Evolutionary conservation across 768 basidiomycete species (phyloP).

Genomic region (Daedalea quercina): DNA sequence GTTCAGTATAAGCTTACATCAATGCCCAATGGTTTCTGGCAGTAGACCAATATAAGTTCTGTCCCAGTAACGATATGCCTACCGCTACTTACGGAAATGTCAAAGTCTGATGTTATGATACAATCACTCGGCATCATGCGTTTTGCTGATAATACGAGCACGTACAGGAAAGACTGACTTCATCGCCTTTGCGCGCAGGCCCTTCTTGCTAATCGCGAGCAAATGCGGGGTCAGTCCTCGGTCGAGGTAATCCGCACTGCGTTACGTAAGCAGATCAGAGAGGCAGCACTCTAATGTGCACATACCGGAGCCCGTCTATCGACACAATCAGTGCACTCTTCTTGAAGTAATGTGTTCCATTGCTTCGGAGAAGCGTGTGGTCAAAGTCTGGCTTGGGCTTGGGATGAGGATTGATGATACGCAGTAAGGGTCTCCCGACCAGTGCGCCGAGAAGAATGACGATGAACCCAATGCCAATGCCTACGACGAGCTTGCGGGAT

Average conservation of each 20-base stretch:
- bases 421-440: not conserved
- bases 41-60: not conserved
- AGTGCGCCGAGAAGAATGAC: not conserved
- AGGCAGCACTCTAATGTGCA: not conserved
- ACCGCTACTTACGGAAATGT: slow-evolving; percentile 80
- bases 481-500: not conserved
- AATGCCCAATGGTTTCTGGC: slow-evolving; percentile 84
- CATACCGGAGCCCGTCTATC: slow-evolving; percentile 77
- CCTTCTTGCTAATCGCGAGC: slow-evolving; percentile 71
- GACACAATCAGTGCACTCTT: slow-evolving; percentile 80
- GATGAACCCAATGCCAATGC: not conserved
- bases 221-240: slow-evolving; percentile 81
- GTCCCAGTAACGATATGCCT: not conserved
- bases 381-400: not conserved
- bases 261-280: slow-evolving; percentile 6
- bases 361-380: slow-evolving; percentile 31
- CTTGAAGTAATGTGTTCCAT: slow-evolving; percentile 80
- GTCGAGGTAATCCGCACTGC: slow-evolving; percentile 82
- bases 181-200: slow-evolving; percentile 84
- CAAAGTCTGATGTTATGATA: slow-evolving; percentile 45
- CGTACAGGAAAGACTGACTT: slow-evolving; percentile 81
- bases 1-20: slow-evolving; percentile 44
- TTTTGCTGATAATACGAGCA: not conserved
- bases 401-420: not conserved
- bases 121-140: not conserved